These are phyloP conservation scores for Pseudonitzschia multistriata DNA, from an alignment of 108 stramenopile genomes.

Conservation along the genomic window DNA sequence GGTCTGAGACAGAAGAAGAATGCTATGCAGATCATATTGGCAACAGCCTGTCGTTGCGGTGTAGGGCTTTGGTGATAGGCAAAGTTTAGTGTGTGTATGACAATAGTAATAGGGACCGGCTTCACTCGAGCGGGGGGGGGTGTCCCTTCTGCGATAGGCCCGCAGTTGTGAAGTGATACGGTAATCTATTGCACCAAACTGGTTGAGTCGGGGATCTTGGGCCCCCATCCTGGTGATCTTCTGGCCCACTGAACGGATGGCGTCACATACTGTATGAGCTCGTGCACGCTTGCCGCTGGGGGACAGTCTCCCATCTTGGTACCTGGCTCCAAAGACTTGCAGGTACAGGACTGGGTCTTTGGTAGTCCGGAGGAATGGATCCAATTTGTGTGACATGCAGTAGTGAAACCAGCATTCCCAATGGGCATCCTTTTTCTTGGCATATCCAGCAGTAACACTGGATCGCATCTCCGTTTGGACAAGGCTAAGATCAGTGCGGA, in stretches of 20 bases:
- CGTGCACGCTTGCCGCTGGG: conserved; percentile 2
- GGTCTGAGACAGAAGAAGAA: conserved; percentile 49
- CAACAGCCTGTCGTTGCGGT: background rate
- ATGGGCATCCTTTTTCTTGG: conserved; percentile 6
- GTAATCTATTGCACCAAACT: too few species aligned
- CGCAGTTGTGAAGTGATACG: too few species aligned
- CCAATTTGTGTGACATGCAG: conserved; percentile 2
- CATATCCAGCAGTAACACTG: conserved; percentile 10
- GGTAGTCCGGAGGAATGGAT: conserved; percentile 23
- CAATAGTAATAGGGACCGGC: too few species aligned
- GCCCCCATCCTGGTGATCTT: too few species aligned
- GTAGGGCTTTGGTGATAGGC: background rate
- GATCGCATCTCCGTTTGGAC: background rate
- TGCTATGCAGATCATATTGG: conserved; percentile 44
- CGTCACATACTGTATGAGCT: background rate
- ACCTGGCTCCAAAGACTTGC: conserved; percentile 38
- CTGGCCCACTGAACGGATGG: too few species aligned
- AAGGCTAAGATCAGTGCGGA: conserved; percentile 29
- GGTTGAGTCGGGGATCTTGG: too few species aligned
- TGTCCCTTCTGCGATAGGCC: too few species aligned
- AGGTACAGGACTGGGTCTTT: conserved; percentile 29
- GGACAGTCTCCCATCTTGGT: conserved; percentile 7
- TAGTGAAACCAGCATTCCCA: conserved; percentile 17
- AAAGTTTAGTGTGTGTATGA: too few species aligned
- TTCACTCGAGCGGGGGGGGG: too few species aligned